Conservation (phyloP, 208 protist species). For the Porcisia hertigi region DNA sequence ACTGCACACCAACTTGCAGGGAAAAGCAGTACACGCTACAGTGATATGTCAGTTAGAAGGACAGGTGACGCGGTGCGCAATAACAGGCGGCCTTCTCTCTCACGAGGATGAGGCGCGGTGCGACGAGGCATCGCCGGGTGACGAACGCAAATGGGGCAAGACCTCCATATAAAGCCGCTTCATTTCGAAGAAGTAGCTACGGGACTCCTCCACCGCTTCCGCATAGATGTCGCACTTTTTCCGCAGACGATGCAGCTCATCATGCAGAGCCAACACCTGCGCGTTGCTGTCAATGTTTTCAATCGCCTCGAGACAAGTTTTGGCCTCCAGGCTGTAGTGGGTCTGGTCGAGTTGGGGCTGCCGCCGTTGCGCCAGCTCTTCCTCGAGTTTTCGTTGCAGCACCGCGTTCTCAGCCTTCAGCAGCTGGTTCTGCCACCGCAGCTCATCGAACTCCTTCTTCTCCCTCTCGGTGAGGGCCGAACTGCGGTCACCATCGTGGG, state of each 20-base stretch:
- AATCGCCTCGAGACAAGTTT: slow-evolving; percentile 27
- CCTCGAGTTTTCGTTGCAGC: slow-evolving; percentile 43
- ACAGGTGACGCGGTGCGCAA: neutral
- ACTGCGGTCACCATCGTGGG: slow-evolving; percentile 6
- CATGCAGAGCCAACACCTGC: slow-evolving; percentile 47
- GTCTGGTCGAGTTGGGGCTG: slow-evolving; percentile 36
- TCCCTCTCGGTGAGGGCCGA: slow-evolving; percentile 29
- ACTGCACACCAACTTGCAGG: neutral
- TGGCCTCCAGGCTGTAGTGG: slow-evolving; percentile 30
- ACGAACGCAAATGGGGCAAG: slow-evolving; percentile 24
- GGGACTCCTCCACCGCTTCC: slow-evolving; percentile 68
- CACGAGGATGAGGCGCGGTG: neutral
- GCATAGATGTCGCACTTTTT: slow-evolving; percentile 69
- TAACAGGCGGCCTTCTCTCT: neutral
- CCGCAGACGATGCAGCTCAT: slow-evolving; percentile 58
- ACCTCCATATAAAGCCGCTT: slow-evolving; percentile 73
- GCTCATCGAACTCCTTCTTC: slow-evolving; percentile 20
- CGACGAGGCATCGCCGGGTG: neutral
- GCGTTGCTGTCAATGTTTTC: slow-evolving; percentile 38
- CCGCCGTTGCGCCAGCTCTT: slow-evolving; percentile 33
- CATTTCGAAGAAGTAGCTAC: slow-evolving; percentile 75
- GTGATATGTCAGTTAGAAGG: neutral
- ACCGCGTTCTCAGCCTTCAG: slow-evolving; percentile 55
- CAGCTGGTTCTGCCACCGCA: slow-evolving; percentile 41
- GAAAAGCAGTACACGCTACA: neutral